Evolutionary conservation across 768 basidiomycete genomes (phyloP), one percentile per base, ranked within the genome.

Genomic region (Pulveroboletus sp.): DNA sequence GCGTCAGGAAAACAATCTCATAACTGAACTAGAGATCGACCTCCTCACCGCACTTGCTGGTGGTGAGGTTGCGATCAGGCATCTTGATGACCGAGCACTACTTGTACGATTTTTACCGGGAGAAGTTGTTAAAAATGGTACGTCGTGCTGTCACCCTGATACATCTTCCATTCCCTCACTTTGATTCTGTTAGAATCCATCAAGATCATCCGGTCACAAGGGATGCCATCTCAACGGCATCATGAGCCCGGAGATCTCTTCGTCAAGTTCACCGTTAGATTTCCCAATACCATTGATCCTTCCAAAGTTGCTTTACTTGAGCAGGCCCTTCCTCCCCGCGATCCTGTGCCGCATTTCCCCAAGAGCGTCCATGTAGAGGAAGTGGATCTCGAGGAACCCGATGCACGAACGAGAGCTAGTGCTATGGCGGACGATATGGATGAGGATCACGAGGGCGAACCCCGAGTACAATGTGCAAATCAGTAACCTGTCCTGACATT

Each of bases 191-290:
- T 60, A 94, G 95, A 88, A 53, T 85, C 88, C 39, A 64, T 93
- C 63, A 97, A 96, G 72, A 85, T 94, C 57, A 86, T 99, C 59
- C 80, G 80, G 43, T 90, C 89, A 5, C 94, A 98, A 72, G 96
- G 96, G 54, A 99, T 99, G 96, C 96, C 95, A 11, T 97, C 96
- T 44, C 89, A 89, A 69, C 85, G 96, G 53, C 95, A 98, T 71
- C 96, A 98, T 72, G 93, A 99, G 65, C 81, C 85, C 36, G 96
- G 96, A 35, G 93, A 98, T 70, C 79, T 99, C 52, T 93, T 82
- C 66, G 78, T 99, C 69, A 88, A 85, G 64, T 72, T 98, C 59
- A 76, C 77, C 55, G 89, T 99, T 64, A 81, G 77, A 51, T 99
- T 98, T 82, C 96, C 96, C 33, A 89, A 93, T 28, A 64, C 70